phyloP scores from a whole-genome alignment of 208 protist species.

The Cochliopodium minus region DNA sequence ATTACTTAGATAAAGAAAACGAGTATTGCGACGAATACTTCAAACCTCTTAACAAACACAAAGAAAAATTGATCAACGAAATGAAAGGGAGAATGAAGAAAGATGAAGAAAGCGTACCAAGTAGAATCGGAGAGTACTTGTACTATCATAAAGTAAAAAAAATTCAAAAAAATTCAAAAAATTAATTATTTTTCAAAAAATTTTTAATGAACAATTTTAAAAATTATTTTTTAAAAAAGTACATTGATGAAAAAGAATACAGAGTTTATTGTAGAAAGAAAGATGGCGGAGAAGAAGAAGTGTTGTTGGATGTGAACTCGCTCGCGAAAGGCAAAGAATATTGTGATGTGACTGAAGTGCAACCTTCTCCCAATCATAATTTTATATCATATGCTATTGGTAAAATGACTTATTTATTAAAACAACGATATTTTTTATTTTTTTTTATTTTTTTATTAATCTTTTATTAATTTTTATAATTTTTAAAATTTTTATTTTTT shows the following conservation, averaged over 20 bases:
- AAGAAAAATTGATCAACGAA: background rate
- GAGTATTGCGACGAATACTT: background rate
- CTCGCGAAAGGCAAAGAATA: too few relatives aligned
- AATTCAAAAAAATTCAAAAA: background rate
- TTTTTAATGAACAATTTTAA: background rate
- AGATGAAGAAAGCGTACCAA: background rate
- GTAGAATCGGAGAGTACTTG: background rate
- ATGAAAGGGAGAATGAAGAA: background rate
- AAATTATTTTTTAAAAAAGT: background rate
- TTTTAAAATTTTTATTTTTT: too few relatives aligned
- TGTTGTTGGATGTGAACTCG: slow-evolving; percentile 1
- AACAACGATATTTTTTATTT: too few relatives aligned
- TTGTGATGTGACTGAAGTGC: too few relatives aligned
- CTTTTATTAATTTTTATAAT: too few relatives aligned
- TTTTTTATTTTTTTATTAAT: too few relatives aligned
- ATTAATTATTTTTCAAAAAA: background rate
- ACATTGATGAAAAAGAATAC: background rate
- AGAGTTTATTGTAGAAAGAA: background rate
- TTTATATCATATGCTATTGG: too few relatives aligned
- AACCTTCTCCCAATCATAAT: too few relatives aligned
- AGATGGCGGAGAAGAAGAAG: background rate
- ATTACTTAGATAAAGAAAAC: background rate
- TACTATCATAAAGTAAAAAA: background rate
- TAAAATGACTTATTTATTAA: too few relatives aligned
- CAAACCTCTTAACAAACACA: background rate